These are phyloP conservation scores for Fraxinus pennsylvanica DNA, from an alignment of 257 asterid species.

Conservation along the genomic window DNA sequence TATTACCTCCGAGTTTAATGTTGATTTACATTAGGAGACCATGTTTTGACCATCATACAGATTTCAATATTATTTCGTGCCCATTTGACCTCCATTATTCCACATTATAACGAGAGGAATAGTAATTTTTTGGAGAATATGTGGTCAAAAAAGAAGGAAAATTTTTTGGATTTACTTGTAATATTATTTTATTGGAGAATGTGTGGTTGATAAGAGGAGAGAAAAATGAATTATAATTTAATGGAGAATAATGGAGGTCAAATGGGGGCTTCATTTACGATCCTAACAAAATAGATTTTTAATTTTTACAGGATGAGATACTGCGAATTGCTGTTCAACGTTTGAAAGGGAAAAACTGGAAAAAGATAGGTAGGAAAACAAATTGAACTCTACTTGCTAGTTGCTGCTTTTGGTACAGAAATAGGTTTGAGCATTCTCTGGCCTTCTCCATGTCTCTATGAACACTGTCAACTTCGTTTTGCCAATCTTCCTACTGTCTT, in stretches of 20 bases:
- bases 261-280: neutral
- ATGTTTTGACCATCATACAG: neutral
- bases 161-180: no score
- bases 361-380: conserved; percentile 64
- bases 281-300: conserved; percentile 20
- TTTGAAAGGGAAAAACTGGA: conserved; percentile 94
- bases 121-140: no score
- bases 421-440: conserved; percentile 25
- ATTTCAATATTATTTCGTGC: neutral
- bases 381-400: conserved; percentile 13
- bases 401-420: conserved; percentile 24
- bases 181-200: no score
- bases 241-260: no score
- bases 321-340: conserved; percentile 84
- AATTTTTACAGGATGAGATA: conserved; percentile 53
- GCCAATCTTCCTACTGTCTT: conserved; percentile 11
- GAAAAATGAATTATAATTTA: no score
- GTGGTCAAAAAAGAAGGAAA: no score
- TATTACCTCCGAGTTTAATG: neutral
- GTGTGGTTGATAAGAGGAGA: no score
- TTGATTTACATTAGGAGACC: neutral
- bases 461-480: neutral
- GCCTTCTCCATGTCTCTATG: neutral
- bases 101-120: no score
- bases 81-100: no score